phyloP scores from a whole-genome alignment of 1,284 basidiomycete species.

The Ceratobasidium sp. region DNA sequence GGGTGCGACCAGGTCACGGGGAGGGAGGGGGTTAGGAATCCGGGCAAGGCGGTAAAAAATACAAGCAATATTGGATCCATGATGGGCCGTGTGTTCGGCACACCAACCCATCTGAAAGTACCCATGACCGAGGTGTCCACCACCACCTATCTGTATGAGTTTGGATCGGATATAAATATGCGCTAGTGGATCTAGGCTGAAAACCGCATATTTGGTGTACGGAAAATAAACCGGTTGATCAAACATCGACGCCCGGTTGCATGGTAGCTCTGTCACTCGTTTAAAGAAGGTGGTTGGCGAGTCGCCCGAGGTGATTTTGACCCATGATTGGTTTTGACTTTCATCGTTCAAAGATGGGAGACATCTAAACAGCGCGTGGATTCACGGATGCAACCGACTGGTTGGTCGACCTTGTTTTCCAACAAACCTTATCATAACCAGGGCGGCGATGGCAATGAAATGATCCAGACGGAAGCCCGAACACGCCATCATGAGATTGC shows the following conservation, averaged over 20 bases:
- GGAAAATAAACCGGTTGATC: background rate
- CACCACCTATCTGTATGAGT: background rate
- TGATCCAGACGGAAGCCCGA: conserved; percentile 13
- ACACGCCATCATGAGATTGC: conserved; percentile 7
- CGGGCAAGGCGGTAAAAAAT: background rate
- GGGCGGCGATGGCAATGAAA: background rate
- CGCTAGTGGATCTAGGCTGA: background rate
- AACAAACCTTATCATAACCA: conserved; percentile 25
- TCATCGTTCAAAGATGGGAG: background rate
- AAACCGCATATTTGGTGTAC: background rate
- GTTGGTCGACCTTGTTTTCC: conserved; percentile 2
- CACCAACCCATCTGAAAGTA: background rate
- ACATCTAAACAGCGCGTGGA: background rate
- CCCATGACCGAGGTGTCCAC: background rate
- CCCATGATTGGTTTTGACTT: background rate
- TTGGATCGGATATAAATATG: conserved; percentile 21
- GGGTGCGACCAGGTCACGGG: background rate
- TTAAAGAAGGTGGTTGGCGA: background rate
- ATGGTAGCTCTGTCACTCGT: conserved; percentile 3
- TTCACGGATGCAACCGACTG: conserved; percentile 6
- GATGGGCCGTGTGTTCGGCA: conserved; percentile 24
- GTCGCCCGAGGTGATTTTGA: background rate
- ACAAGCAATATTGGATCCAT: conserved; percentile 13
- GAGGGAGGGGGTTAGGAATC: background rate
- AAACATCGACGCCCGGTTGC: background rate